A percentile compares a stretch with the other conserved stretches of the same genome.
These are phyloP conservation scores for Cyberlindnera xishuangbannaensis DNA, from an alignment of 805 yeast genomes.

Conservation along the genomic window DNA sequence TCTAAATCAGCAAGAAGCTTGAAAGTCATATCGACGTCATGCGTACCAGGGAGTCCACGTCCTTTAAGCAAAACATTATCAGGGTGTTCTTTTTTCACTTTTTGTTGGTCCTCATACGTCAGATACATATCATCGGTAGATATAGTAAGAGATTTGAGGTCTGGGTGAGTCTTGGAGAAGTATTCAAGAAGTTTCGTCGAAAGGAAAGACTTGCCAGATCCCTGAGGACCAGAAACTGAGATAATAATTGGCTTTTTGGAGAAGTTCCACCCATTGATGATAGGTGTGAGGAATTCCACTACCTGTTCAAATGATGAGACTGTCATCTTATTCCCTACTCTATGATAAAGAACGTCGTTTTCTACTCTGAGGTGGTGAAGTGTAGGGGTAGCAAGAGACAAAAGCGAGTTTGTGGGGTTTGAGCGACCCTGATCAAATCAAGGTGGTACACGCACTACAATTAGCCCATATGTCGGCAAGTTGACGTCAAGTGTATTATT, in stretches of 20 bases:
- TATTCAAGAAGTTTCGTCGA: slow-evolving; percentile 35
- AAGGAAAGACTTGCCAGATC: slow-evolving; percentile 67
- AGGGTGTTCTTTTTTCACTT: slow-evolving; percentile 33
- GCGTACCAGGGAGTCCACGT: slow-evolving; percentile 93
- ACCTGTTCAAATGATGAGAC: slow-evolving; percentile 7
- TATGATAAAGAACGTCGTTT: no score
- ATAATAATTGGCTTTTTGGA: slow-evolving; percentile 37
- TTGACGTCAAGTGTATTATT: no score
- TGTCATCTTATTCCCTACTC: no score
- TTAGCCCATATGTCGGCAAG: no score
- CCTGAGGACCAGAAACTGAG: slow-evolving; percentile 51
- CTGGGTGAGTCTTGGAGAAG: slow-evolving; percentile 32
- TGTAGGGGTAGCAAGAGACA: no score
- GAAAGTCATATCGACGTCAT: slow-evolving; percentile 45
- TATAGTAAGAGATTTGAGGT: slow-evolving; percentile 37
- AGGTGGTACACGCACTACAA: no score
- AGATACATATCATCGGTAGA: slow-evolving; percentile 88
- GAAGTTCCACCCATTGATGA: slow-evolving; percentile 25
- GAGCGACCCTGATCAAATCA: no score
- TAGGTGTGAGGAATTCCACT: slow-evolving; percentile 25
- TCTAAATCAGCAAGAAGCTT: slow-evolving; percentile 31
- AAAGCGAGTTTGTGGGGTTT: no score
- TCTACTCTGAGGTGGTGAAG: no score
- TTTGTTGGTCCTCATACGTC: slow-evolving; percentile 53
- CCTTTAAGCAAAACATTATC: slow-evolving; percentile 65